A percentile compares a stretch with the other conserved stretches of the same genome.
Conservation (phyloP, 306 rosid species). For the Phaseolus lunatus region DNA sequence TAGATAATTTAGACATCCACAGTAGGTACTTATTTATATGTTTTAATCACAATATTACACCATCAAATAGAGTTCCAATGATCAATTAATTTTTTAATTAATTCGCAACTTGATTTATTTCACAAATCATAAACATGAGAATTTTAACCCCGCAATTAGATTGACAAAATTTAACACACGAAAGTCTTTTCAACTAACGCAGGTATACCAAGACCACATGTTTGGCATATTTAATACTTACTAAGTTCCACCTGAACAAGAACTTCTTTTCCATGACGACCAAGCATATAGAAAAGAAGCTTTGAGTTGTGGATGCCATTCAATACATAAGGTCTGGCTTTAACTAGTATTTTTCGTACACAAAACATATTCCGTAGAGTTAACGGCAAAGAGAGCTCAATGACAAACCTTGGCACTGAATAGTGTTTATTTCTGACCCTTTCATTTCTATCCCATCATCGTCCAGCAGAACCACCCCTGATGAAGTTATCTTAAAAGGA, state of each 20-base stretch:
- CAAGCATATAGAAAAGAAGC: conserved; percentile 11
- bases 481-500: conserved; percentile 72
- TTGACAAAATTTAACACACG: neutral
- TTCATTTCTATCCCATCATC: conserved; percentile 70
- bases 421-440: conserved; percentile 74
- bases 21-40: neutral
- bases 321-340: conserved; percentile 10
- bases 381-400: conserved; percentile 38
- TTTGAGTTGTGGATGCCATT: neutral
- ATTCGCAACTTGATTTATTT: conserved; percentile 1
- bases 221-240: conserved; percentile 30
- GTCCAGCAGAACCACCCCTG: conserved; percentile 69
- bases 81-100: conserved; percentile 9
- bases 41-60: neutral
- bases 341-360: neutral
- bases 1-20: neutral
- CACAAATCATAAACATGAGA: neutral
- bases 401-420: conserved; percentile 83
- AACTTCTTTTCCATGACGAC: conserved; percentile 18
- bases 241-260: conserved; percentile 14
- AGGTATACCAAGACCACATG: neutral
- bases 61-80: neutral
- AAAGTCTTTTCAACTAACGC: neutral
- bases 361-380: conserved; percentile 27
- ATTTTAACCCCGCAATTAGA: neutral